phyloP scores from a whole-genome alignment of 2,329 filamentous ascomycete species.

The Trichoderma afroharzianum region DNA sequence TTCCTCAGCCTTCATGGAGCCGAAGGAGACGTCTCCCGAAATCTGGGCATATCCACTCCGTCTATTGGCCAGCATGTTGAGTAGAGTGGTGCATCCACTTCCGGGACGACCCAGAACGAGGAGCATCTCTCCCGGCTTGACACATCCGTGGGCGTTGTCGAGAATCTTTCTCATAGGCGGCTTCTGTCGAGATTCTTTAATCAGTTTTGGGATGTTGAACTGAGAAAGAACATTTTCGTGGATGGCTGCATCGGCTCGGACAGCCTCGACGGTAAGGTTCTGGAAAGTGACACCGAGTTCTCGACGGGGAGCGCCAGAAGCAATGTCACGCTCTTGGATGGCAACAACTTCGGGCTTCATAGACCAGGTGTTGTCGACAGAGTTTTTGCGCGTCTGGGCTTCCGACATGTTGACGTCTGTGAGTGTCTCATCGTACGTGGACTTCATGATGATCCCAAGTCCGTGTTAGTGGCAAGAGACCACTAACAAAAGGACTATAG shows the following conservation, averaged over 20 bases:
- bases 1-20: slow-evolving; percentile 46
- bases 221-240: slow-evolving; percentile 63
- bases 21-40: slow-evolving; percentile 57
- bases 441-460: slow-evolving; percentile 25
- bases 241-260: slow-evolving; percentile 58
- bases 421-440: slow-evolving; percentile 25
- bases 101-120: slow-evolving; percentile 67
- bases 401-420: slow-evolving; percentile 23
- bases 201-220: slow-evolving; percentile 51
- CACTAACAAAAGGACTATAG: background rate
- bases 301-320: slow-evolving; percentile 45
- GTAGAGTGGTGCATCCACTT: slow-evolving; percentile 65
- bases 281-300: slow-evolving; percentile 63
- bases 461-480: slow-evolving; percentile 8
- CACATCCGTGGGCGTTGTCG: slow-evolving; percentile 62
- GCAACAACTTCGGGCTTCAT: slow-evolving; percentile 47
- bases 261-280: slow-evolving; percentile 59
- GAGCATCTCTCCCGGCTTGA: slow-evolving; percentile 70
- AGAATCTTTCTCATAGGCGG: slow-evolving; percentile 62
- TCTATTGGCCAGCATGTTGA: slow-evolving; percentile 66
- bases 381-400: slow-evolving; percentile 7
- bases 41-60: slow-evolving; percentile 56
- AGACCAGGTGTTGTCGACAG: slow-evolving; percentile 38
- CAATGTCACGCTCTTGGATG: slow-evolving; percentile 40
- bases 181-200: slow-evolving; percentile 51